These are phyloP conservation scores for Trypethelium eluteriae DNA, from an alignment of 495 filamentous ascomycete genomes.

Conservation along the genomic window DNA sequence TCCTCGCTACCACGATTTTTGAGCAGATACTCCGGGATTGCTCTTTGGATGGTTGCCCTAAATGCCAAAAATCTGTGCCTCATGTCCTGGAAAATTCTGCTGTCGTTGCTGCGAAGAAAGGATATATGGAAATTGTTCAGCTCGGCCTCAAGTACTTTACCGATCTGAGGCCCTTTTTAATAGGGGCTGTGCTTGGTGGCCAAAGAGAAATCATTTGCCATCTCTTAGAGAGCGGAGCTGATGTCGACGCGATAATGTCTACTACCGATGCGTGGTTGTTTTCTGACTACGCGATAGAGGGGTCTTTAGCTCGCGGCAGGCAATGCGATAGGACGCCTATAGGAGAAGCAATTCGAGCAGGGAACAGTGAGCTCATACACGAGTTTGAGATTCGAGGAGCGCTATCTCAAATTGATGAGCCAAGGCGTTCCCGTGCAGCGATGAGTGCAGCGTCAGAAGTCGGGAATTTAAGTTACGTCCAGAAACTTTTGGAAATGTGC, in stretches of 20 bases:
- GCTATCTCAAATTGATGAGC: background rate
- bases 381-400: background rate
- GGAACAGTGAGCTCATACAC: background rate
- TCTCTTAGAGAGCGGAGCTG: background rate
- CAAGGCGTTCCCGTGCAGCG: background rate
- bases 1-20: background rate
- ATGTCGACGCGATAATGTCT: background rate
- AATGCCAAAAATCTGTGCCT: background rate
- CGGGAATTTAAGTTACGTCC: background rate
- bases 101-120: slow-evolving; percentile 5
- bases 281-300: too few species aligned
- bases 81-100: background rate
- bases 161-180: background rate
- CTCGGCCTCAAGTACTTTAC: background rate
- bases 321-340: too few species aligned
- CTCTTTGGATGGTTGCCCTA: background rate
- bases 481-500: background rate
- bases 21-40: background rate
- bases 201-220: background rate
- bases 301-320: too few species aligned
- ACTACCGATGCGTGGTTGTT: too few species aligned
- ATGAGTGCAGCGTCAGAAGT: background rate
- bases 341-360: background rate
- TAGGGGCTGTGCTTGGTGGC: background rate
- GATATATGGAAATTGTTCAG: background rate